Conservation (phyloP, 1,139 yeast genomes). For the Candida frijolesensis region DNA sequence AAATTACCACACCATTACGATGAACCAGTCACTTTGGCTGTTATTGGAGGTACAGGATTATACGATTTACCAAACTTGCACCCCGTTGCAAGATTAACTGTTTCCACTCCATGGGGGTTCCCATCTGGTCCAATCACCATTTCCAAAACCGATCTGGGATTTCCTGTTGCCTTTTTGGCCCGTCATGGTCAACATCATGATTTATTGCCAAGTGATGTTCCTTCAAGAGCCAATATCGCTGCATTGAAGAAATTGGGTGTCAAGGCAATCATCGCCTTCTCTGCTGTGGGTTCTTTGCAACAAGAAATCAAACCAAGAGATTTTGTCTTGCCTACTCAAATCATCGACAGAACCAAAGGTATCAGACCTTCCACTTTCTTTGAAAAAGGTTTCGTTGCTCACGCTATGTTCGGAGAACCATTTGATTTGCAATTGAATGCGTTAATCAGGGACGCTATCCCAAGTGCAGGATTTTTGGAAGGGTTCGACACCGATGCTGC, state of each 20-base stretch:
- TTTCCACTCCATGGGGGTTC: conserved; percentile 95
- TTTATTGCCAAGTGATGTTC: conserved; percentile 88
- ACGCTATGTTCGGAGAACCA: conserved; percentile 97
- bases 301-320: conserved; percentile 90
- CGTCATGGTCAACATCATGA: conserved; percentile 94
- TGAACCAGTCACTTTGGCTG: conserved; percentile 67
- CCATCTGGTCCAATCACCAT: conserved; percentile 95
- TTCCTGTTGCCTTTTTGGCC: conserved; percentile 90
- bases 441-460: conserved; percentile 60
- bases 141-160: conserved; percentile 71
- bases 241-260: conserved; percentile 89
- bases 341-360: conserved; percentile 96
- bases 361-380: conserved; percentile 88
- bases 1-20: conserved; percentile 43
- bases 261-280: conserved; percentile 84
- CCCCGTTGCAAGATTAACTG: conserved; percentile 80
- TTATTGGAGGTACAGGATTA: conserved; percentile 98
- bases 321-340: conserved; percentile 91
- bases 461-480: conserved; percentile 54
- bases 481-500: conserved; percentile 42
- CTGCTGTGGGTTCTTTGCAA: conserved; percentile 95
- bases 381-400: conserved; percentile 93
- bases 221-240: conserved; percentile 92
- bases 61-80: conserved; percentile 80
- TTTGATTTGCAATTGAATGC: conserved; percentile 75